A percentile compares a stretch with the other conserved stretches of the same genome.
phyloP scores from a whole-genome alignment of 2,329 filamentous ascomycete species.

The Fusarium multiceps region DNA sequence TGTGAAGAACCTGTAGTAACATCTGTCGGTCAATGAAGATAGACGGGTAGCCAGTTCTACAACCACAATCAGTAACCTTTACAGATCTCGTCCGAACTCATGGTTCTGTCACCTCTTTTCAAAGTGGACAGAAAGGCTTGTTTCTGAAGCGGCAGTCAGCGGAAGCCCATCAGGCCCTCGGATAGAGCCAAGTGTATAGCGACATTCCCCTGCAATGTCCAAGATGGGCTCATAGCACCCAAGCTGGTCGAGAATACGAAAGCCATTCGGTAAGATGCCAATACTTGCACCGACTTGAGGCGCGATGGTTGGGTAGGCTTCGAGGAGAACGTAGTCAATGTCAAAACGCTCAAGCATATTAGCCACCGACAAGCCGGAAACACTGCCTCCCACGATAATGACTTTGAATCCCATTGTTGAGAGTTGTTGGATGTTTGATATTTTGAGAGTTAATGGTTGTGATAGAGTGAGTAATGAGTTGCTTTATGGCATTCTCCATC shows the following conservation, averaged over 20 bases:
- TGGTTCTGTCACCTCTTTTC: not conserved
- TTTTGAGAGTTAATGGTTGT: not conserved
- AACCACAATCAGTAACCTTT: not conserved
- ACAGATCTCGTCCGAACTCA: accelerated
- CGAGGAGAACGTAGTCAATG: not conserved
- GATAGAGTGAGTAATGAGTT: not conserved
- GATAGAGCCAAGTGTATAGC: not conserved
- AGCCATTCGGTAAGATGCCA: slow-evolving; percentile 2
- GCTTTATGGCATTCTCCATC: not conserved
- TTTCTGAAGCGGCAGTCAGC: not conserved
- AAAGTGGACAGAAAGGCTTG: not conserved
- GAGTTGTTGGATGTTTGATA: not conserved
- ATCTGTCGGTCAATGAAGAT: slow-evolving; percentile 1
- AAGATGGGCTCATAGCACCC: not conserved
- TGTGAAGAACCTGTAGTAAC: not conserved
- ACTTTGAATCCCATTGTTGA: not conserved
- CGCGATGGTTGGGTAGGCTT: not conserved
- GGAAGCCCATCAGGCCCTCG: not conserved
- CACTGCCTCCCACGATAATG: not conserved
- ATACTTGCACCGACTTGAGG: slow-evolving; percentile 8
- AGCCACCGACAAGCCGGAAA: slow-evolving; percentile 1
- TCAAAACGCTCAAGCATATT: slow-evolving; percentile 4
- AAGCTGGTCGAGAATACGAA: not conserved
- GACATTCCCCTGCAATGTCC: not conserved
- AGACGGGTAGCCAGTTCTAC: not conserved